Conservation (phyloP, 768 basidiomycete species). For the Neoboletus brunneissimus region DNA sequence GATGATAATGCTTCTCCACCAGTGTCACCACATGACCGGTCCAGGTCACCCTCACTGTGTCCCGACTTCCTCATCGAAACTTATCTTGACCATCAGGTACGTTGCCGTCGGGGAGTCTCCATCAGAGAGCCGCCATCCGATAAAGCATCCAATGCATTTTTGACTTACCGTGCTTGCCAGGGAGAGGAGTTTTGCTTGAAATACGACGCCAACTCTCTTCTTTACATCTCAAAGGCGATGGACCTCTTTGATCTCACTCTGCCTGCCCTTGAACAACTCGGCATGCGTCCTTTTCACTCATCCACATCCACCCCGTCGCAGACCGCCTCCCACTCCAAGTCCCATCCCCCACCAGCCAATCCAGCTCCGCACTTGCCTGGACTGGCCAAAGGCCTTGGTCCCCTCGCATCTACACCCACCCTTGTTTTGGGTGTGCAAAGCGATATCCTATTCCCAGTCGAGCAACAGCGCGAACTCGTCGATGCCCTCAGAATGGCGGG, state of each 20-base stretch:
- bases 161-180: constrained; percentile 36
- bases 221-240: constrained; percentile 99
- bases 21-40: constrained; percentile 5
- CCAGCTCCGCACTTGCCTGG: constrained; percentile 72
- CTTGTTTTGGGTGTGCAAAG: constrained; percentile 93
- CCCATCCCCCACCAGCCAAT: constrained; percentile 68
- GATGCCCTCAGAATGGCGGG: constrained; percentile 91
- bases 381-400: constrained; percentile 74
- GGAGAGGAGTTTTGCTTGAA: constrained; percentile 97
- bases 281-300: constrained; percentile 41
- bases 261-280: constrained; percentile 67
- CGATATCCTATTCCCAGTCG: constrained; percentile 95
- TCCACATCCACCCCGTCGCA: constrained; percentile 13
- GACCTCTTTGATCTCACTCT: constrained; percentile 95
- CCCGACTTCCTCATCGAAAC: constrained; percentile 99
- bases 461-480: constrained; percentile 93
- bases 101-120: constrained; percentile 3
- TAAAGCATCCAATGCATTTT: neutral
- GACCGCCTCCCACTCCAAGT: constrained; percentile 56
- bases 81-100: constrained; percentile 87
- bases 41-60: constrained; percentile 70
- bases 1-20: constrained; percentile 17
- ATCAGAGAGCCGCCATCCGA: neutral
- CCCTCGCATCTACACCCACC: constrained; percentile 72
- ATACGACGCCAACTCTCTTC: constrained; percentile 98